These are phyloP conservation scores for Boechera stricta DNA, from an alignment of 345 rosid species.

Conservation along the genomic window DNA sequence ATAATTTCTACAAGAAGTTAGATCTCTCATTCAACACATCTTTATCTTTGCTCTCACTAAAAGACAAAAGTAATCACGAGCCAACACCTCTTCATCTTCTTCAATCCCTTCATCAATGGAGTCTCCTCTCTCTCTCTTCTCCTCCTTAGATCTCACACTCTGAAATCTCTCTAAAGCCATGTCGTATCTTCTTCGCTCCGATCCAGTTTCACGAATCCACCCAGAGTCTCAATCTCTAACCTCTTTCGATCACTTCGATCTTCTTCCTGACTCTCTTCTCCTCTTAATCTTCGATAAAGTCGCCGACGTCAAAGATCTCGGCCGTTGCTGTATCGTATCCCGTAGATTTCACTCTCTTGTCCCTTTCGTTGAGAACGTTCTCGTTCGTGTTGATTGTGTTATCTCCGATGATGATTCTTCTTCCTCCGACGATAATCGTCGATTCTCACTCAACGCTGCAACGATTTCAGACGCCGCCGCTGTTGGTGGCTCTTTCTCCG, in stretches of 20 bases:
- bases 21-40: no score
- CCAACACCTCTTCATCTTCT: background rate
- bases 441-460: constrained; percentile 32
- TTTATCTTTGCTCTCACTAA: constrained; percentile 14
- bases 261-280: constrained; percentile 77
- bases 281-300: constrained; percentile 78
- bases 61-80: constrained; percentile 34
- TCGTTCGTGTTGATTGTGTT: constrained; percentile 93
- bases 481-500: constrained; percentile 49
- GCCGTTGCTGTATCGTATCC: constrained; percentile 89
- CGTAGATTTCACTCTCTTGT: constrained; percentile 78
- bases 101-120: constrained; percentile 32
- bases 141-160: constrained; percentile 30
- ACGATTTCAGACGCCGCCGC: constrained; percentile 45
- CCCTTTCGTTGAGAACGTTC: constrained; percentile 82
- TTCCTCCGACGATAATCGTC: constrained; percentile 53
- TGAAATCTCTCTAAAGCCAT: constrained; percentile 17
- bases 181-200: constrained; percentile 51
- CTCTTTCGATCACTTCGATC: constrained; percentile 80
- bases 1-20: no score
- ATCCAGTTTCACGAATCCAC: constrained; percentile 58
- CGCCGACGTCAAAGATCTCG: constrained; percentile 92
- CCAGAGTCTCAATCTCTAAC: constrained; percentile 50
- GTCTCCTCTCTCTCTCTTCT: constrained; percentile 25
- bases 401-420: constrained; percentile 76